phyloP scores from a whole-genome alignment of 768 basidiomycete species.

The Amyloporia xantha region DNA sequence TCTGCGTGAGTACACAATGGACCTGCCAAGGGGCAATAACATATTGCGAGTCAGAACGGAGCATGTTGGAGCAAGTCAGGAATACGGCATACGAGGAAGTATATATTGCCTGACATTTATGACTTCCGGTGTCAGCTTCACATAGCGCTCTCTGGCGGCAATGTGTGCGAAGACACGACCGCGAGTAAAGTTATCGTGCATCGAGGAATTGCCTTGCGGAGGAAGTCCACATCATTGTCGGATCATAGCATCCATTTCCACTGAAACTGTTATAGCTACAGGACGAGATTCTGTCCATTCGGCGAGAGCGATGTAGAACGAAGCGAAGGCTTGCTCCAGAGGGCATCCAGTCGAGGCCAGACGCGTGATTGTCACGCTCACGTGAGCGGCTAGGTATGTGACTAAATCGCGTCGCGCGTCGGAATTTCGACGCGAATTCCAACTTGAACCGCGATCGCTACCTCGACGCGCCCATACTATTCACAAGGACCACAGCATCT shows the following conservation, averaged over 20 bases:
- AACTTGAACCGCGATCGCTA: neutral
- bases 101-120: too few species aligned
- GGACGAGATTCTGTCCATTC: too few species aligned
- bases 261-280: too few species aligned
- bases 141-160: too few species aligned
- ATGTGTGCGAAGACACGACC: too few species aligned
- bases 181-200: too few species aligned
- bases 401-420: conserved; percentile 2
- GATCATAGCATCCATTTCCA: too few species aligned
- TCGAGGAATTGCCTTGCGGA: too few species aligned
- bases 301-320: conserved; percentile 1
- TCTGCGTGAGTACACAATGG: neutral
- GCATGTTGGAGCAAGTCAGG: too few species aligned
- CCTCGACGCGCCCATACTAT: neutral
- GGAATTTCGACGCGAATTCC: neutral
- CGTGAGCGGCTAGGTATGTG: neutral
- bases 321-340: neutral
- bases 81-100: too few species aligned
- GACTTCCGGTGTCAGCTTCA: too few species aligned
- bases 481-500: neutral
- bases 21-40: neutral
- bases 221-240: too few species aligned
- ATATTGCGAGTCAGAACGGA: neutral
- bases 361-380: neutral
- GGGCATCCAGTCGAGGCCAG: neutral